Conservation (phyloP, 805 yeast species). For the Nakazawaea wickerhamii region DNA sequence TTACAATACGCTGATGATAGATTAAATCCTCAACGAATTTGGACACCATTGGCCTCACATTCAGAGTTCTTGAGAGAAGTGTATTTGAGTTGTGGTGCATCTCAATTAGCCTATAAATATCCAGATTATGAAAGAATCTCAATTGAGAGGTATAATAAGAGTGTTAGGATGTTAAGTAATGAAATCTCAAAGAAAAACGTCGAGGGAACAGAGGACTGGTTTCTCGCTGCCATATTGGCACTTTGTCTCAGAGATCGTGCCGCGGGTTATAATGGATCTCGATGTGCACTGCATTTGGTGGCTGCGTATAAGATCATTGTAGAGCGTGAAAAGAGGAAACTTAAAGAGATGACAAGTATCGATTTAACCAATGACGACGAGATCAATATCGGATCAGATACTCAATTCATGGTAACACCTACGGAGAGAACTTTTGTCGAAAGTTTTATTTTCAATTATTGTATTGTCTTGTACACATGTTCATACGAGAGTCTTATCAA, state of each 20-base stretch:
- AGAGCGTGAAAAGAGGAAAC: conserved; percentile 19
- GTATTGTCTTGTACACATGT: conserved; percentile 33
- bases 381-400: background rate
- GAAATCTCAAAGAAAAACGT: conserved; percentile 20
- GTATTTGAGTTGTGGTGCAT: conserved; percentile 37
- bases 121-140: conserved; percentile 22
- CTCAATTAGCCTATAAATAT: conserved; percentile 29
- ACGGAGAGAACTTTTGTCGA: conserved; percentile 36
- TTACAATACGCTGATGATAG: conserved; percentile 37
- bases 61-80: conserved; percentile 28
- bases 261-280: conserved; percentile 22
- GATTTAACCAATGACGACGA: background rate
- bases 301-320: conserved; percentile 32
- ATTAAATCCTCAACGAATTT: conserved; percentile 35
- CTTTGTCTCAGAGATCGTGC: conserved; percentile 34
- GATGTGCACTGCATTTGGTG: conserved; percentile 28
- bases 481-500: conserved; percentile 22
- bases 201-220: conserved; percentile 32
- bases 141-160: conserved; percentile 20
- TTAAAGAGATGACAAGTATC: conserved; percentile 3
- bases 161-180: conserved; percentile 19
- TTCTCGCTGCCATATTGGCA: conserved; percentile 33
- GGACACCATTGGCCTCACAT: conserved; percentile 29
- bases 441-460: conserved; percentile 38
- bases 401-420: conserved; percentile 13